phyloP scores from a whole-genome alignment of 2,329 filamentous ascomycete genomes.

The Trichoderma arundinaceum region DNA sequence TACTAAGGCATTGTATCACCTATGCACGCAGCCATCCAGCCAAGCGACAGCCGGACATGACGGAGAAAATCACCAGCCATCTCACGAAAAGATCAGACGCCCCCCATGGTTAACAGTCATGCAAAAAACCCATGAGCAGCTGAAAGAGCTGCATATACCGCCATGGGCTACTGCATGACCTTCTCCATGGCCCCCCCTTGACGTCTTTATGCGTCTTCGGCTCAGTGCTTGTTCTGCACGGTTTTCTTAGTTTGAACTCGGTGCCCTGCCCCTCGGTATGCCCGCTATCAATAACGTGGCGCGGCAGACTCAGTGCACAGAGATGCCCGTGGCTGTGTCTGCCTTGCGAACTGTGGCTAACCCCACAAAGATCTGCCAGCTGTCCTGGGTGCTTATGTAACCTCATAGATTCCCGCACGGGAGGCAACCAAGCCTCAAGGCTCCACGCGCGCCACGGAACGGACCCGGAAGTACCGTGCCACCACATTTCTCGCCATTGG shows the following conservation, averaged over 20 bases:
- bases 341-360: constrained; percentile 30
- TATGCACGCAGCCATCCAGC: constrained; percentile 12
- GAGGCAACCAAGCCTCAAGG: constrained; percentile 26
- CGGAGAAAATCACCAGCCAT: not conserved
- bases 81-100: constrained; percentile 5
- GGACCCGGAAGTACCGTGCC: constrained; percentile 18
- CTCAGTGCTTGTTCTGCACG: constrained; percentile 8
- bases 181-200: constrained; percentile 4
- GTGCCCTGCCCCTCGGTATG: constrained; percentile 28
- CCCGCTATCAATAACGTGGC: constrained; percentile 26
- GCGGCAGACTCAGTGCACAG: constrained; percentile 18
- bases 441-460: constrained; percentile 16
- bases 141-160: constrained; percentile 24
- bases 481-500: not conserved
- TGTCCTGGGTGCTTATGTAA: constrained; percentile 13
- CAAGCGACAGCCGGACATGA: not conserved
- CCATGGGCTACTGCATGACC: constrained; percentile 23
- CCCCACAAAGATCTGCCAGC: constrained; percentile 27
- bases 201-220: constrained; percentile 29
- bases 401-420: constrained; percentile 13
- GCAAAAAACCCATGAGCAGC: constrained; percentile 25
- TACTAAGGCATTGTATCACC: not conserved
- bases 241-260: constrained; percentile 3
- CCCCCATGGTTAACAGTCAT: not conserved
- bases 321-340: constrained; percentile 25